Base-by-base conservation (phyloP, 2,329 filamentous ascomycete species). In the Nannizziopsis arthrosporioides region DNA sequence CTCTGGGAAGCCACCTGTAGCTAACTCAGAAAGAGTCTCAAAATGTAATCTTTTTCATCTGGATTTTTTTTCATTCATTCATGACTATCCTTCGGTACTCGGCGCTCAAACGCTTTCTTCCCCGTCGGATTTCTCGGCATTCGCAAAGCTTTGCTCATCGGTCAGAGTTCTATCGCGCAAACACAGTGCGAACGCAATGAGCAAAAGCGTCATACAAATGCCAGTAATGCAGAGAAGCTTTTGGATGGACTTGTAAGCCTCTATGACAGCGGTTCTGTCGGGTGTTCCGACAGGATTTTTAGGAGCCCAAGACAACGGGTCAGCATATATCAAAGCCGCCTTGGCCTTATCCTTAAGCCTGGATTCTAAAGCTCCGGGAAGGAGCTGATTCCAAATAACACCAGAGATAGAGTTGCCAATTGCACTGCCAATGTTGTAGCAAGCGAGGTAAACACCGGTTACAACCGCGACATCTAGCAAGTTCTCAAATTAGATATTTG, bases 341-440 rank as follows among this genome's bases (percentile, higher is more conserved):
- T 61, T 62, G 38, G 57, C 68, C 39, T 57, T 55, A 43, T 73
- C 71, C 19, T 61, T 62, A 10, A 69, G 59, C 4, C 61, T 58
- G 2, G 56, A 47, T 5, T 56, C 55, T 2, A 82, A 70, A 36
- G 68, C 59, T 0, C 51, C 49, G 1, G 74, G 76, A 39, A 81
- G 66, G 2, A 73, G 63, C 57, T 82, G 76, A 0, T 74, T 75
- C 78, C 78, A 82, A 52, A 82, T 73, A 15, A 76, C 75, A 11
- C 78, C 78, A 0, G 78, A 78, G 19, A 82, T 72, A 12, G 75
- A 70, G 57, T 75, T 75, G 17, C 79, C 78, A 1, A 81, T 60
- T 0, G 78, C 78, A 4, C 72, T 77, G 27, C 79, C 79, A 35
- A 82, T 70, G 58, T 77, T 78, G 64, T 81, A 82, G n/a, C 67